Evolutionary conservation across 2,329 filamentous ascomycete species (phyloP).

Genomic region (Chrysosporium keratinophilum): DNA sequence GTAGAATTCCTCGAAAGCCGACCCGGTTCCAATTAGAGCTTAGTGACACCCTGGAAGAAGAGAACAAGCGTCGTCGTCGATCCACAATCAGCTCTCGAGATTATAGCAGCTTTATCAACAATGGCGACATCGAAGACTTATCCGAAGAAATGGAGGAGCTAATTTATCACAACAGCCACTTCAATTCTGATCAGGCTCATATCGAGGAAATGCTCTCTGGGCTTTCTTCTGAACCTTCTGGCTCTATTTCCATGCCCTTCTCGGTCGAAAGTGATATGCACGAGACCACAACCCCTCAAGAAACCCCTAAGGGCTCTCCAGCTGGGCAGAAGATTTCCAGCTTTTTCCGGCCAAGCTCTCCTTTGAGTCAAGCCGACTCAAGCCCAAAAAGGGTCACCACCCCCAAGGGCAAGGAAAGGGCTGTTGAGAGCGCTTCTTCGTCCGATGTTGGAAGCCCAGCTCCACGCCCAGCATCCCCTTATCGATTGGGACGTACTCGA

Average conservation of each 20-base stretch:
- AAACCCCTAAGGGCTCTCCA: not conserved
- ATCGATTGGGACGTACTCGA: not conserved
- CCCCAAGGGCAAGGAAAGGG: not conserved
- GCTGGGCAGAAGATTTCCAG: not conserved
- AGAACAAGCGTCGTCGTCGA: not conserved
- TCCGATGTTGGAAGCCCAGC: not conserved
- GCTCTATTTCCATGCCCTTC: constrained; percentile 4
- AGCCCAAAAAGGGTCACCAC: not conserved
- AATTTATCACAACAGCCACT: not conserved
- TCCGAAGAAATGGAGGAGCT: constrained; percentile 2
- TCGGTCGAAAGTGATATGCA: not conserved
- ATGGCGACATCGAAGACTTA: constrained; percentile 1
- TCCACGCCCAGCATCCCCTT: constrained; percentile 1
- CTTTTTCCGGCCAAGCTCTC: constrained; percentile 4
- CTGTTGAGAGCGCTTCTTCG: not conserved
- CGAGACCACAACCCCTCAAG: not conserved
- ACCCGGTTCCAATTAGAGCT: constrained; percentile 3
- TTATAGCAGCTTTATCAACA: constrained; percentile 7
- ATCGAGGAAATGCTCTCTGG: constrained; percentile 4
- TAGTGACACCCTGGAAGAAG: not conserved
- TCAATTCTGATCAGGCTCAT: not conserved
- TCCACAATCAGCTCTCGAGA: constrained; percentile 5
- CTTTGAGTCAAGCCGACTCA: not conserved
- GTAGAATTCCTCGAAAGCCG: constrained; percentile 9
- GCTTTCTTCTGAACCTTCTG: not conserved